These are phyloP conservation scores for Calonectria pseudoturangicola DNA, from an alignment of 2,329 filamentous ascomycete genomes.

Conservation along the genomic window DNA sequence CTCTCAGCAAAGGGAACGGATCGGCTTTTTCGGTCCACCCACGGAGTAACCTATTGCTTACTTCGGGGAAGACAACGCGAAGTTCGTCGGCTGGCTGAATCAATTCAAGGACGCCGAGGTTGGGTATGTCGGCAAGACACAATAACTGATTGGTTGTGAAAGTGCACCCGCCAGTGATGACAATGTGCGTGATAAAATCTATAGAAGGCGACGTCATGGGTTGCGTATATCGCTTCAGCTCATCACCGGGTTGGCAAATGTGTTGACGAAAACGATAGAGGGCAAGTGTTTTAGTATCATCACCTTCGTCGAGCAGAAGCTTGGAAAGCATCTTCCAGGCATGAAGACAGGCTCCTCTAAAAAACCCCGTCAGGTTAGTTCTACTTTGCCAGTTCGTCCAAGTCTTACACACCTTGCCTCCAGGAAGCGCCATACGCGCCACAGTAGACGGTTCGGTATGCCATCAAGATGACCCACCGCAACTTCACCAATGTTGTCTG, in stretches of 20 bases:
- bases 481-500: slow-evolving; percentile 61
- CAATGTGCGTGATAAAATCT: slow-evolving; percentile 65
- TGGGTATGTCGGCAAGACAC: slow-evolving; percentile 63
- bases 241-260: slow-evolving; percentile 60
- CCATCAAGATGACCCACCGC: slow-evolving; percentile 58
- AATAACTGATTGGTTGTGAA: slow-evolving; percentile 64
- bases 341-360: slow-evolving; percentile 61
- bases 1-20: slow-evolving; percentile 68
- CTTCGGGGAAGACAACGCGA: slow-evolving; percentile 57
- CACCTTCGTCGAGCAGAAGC: slow-evolving; percentile 56
- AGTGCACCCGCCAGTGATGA: slow-evolving; percentile 60
- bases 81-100: slow-evolving; percentile 61
- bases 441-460: slow-evolving; percentile 59
- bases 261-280: slow-evolving; percentile 64
- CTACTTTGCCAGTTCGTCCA: slow-evolving; percentile 22
- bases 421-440: slow-evolving; percentile 63
- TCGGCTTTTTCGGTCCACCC: slow-evolving; percentile 65
- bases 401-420: slow-evolving; percentile 58
- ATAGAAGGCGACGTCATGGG: slow-evolving; percentile 61
- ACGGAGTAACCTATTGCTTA: slow-evolving; percentile 67
- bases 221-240: slow-evolving; percentile 60
- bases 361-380: neutral
- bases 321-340: slow-evolving; percentile 64
- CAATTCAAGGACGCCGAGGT: slow-evolving; percentile 69
- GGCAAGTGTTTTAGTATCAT: slow-evolving; percentile 59